Base-by-base conservation (phyloP, 2,329 filamentous ascomycete species). In the Exophiala lecanii-corni region DNA sequence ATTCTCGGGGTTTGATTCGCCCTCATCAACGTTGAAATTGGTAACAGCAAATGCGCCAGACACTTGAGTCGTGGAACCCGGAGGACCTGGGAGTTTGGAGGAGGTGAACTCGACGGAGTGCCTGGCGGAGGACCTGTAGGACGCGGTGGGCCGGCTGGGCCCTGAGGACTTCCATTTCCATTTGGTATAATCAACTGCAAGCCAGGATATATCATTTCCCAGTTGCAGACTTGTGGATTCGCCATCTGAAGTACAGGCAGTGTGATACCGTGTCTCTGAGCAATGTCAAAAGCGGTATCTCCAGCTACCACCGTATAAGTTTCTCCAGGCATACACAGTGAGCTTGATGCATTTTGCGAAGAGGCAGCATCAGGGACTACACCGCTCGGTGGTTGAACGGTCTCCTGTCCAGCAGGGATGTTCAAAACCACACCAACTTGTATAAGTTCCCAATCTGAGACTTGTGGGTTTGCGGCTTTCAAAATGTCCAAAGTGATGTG, bases 1-100 rank as follows among this genome's bases (percentile, higher is more conserved):
- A 44, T 62, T 58, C 45, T 52, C 19, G 19, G 36, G 39, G 6
- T n/a, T 23, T 15, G 25, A 17, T n/a, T 5, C 23, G 16, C 47
- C 43, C 6, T 30, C 32, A 13, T n/a, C 15, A 4, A 17, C 18
- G 32, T 50, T 21, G 16, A 50, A 4, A 16, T 30, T 26, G 10
- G 23, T 30, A 3, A 37, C 30, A 13, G 47, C 47, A 7, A 46
- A 33, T 13, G 15, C 12, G 3, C 37, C 43, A 10, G 21, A 35
- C 2, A 44, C 39, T 16, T 41, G 23, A 2, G 33, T 12, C n/a
- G 9, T 17, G 13, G 4, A 5, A 20, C 13, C 6, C 17, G 33
- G 33, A 13, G 30, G 5, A 16, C 30, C n/a, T 32, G 30, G 30
- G 5, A 6, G 30, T 13, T 18, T 10, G 33, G 23, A 12, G 23